Conservation (phyloP, 768 basidiomycete genomes). For the Boletellus emodensis region DNA sequence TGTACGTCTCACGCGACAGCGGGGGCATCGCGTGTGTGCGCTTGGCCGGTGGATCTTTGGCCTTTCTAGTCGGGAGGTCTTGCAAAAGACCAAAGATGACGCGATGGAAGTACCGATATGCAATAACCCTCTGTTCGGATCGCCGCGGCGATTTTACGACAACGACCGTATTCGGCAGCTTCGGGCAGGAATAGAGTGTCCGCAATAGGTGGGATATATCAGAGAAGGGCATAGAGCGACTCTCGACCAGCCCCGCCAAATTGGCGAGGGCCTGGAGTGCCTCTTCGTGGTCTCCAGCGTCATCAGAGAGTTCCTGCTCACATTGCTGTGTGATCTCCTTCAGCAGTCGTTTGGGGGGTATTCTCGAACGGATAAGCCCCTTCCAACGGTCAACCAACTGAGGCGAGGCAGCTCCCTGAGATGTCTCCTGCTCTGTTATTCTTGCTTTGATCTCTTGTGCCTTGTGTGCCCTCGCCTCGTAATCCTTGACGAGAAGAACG, state of each 20-base stretch:
- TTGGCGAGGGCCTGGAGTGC: slow-evolving; percentile 61
- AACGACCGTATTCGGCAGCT: slow-evolving; percentile 38
- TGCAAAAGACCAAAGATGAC: slow-evolving; percentile 42
- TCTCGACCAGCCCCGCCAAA: slow-evolving; percentile 50
- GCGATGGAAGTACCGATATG: slow-evolving; percentile 46
- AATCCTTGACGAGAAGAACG: slow-evolving; percentile 60
- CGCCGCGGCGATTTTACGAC: slow-evolving; percentile 27
- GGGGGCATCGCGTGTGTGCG: slow-evolving; percentile 24
- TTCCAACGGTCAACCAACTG: slow-evolving; percentile 20
- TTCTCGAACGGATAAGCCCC: slow-evolving; percentile 7
- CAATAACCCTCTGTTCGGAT: slow-evolving; percentile 31
- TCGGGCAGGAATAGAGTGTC: slow-evolving; percentile 45
- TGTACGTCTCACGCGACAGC: slow-evolving; percentile 45
- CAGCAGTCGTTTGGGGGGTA: slow-evolving; percentile 31
- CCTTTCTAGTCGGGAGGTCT: slow-evolving; percentile 27
- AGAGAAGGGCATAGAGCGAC: slow-evolving; percentile 43
- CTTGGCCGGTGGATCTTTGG: slow-evolving; percentile 16
- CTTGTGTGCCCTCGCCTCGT: slow-evolving; percentile 40
- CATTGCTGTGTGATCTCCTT: slow-evolving; percentile 29
- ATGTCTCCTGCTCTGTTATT: slow-evolving; percentile 17
- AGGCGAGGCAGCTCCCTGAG: slow-evolving; percentile 10
- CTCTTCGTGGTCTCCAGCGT: slow-evolving; percentile 26
- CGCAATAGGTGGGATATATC: slow-evolving; percentile 45
- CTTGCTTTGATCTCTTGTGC: slow-evolving; percentile 25
- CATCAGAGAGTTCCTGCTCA: slow-evolving; percentile 29